Evolutionary conservation across 805 yeast species (phyloP), one percentile per base, ranked within the genome.

Genomic region (Suhomyces canberraensis): DNA sequence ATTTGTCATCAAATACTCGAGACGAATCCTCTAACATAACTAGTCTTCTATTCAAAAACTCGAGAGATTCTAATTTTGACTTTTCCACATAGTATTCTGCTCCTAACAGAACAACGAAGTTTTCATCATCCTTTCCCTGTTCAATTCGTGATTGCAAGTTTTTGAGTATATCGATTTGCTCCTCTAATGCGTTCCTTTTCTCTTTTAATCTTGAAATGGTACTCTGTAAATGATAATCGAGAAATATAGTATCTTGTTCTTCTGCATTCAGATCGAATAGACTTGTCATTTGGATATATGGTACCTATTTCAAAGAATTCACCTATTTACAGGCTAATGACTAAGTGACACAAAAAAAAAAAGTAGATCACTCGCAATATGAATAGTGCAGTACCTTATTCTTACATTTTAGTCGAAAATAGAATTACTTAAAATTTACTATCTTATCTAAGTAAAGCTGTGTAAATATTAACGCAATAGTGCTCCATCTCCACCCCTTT

Each of bases 11-110:
- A 33, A 76, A 66, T 37, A 71, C 72, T 8, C 43, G 46, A 3
- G 73, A 58, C 1, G 76, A 72, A n/a, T 56, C 56, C 2, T 54
- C 52, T 16, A 73, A 33, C 9, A 46, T 44, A 11, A 41, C 47
- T 4, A 64, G 32, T 36, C 64, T 56, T 25, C 62, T 48, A 19
- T 42, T 50, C 33, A 53, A 46, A 24, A 56, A 61, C 3, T 38
- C 40, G 1, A 37, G 39, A 0, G 75, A 73, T 6, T 58, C 60
- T 1, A 20, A 25, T 1, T 48, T 48, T 1, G 50, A 46, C 39
- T 56, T 56, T 28, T 67, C 66, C 11, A 55, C 68, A 44, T 63
- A 68, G 41, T 67, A 69, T 3, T 66, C 74, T 33, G 58, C 64
- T 0, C 75, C 74, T 8, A 71, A 42, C 7, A 51, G 50, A 2